Conservation (phyloP, 208 protist genomes). For the Leishmania martiniquensis region DNA sequence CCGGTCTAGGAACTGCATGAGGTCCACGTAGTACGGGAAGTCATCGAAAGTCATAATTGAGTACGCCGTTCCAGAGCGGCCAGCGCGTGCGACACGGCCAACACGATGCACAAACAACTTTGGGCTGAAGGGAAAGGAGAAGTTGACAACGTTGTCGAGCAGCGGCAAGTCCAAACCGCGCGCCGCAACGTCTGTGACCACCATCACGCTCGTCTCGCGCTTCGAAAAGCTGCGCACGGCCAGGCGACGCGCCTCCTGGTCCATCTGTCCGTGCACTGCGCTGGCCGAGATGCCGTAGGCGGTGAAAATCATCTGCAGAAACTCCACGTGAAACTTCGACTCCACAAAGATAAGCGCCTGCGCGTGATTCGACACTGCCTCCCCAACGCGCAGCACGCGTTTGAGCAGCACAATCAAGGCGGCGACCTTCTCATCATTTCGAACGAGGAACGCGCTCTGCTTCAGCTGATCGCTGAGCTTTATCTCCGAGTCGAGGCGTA, state of each 20-base stretch:
- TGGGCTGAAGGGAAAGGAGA: slow-evolving; percentile 97
- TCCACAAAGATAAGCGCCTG: slow-evolving; percentile 98
- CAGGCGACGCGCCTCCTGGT: slow-evolving; percentile 96
- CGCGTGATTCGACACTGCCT: slow-evolving; percentile 36
- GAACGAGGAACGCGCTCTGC: slow-evolving; percentile 94
- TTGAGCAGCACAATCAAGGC: slow-evolving; percentile 95
- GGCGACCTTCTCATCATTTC: slow-evolving; percentile 95
- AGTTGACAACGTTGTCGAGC: slow-evolving; percentile 99
- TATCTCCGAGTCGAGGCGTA: slow-evolving; percentile 97
- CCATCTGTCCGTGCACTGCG: slow-evolving; percentile 97
- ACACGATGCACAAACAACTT: slow-evolving; percentile 99
- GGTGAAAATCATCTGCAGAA: slow-evolving; percentile 93
- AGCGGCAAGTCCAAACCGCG: slow-evolving; percentile 99
- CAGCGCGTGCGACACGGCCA: slow-evolving; percentile 99
- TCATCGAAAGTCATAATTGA: slow-evolving; percentile 97
- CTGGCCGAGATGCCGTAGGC: slow-evolving; percentile 68
- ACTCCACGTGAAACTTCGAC: slow-evolving; percentile 98
- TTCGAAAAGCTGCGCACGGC: slow-evolving; percentile 95
- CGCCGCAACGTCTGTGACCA: slow-evolving; percentile 99
- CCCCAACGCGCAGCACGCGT: slow-evolving; percentile 75
- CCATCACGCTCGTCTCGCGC: slow-evolving; percentile 89
- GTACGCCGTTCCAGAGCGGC: slow-evolving; percentile 94
- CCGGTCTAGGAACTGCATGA: slow-evolving; percentile 86
- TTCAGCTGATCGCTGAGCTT: slow-evolving; percentile 96
- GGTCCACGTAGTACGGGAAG: slow-evolving; percentile 92